phyloP scores from a whole-genome alignment of 768 basidiomycete species.

The Rhodosporidiobolus odoratus region DNA sequence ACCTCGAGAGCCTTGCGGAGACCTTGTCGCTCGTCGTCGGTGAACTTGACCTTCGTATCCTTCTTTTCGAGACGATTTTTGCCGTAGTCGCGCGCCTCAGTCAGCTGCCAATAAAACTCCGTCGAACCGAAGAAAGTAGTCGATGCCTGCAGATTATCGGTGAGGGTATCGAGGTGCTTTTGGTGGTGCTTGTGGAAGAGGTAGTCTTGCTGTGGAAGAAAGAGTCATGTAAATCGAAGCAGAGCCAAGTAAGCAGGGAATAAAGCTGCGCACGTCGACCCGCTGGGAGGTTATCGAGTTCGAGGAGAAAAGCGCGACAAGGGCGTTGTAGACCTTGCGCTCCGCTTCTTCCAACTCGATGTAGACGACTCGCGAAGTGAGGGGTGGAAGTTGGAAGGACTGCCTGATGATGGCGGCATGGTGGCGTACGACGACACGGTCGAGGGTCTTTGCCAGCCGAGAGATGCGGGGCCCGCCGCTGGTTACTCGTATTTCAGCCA shows the following conservation, averaged over 20 bases:
- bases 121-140: constrained; percentile 36
- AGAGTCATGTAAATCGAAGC: neutral
- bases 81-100: constrained; percentile 9
- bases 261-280: constrained; percentile 12
- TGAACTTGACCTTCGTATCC: constrained; percentile 8
- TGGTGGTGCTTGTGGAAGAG: constrained; percentile 33
- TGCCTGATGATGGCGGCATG: constrained; percentile 4
- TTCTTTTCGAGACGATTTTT: neutral
- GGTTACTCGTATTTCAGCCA: neutral
- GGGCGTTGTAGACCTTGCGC: constrained; percentile 39
- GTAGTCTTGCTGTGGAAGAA: constrained; percentile 31
- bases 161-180: constrained; percentile 25
- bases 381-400: constrained; percentile 23
- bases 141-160: constrained; percentile 30
- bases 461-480: neutral
- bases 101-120: constrained; percentile 1
- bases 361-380: constrained; percentile 12
- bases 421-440: constrained; percentile 32
- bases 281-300: constrained; percentile 38
- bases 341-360: constrained; percentile 35
- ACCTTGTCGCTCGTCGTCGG: constrained; percentile 6
- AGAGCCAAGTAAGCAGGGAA: neutral
- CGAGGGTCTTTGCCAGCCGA: constrained; percentile 22
- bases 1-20: constrained; percentile 15
- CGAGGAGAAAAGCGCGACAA: constrained; percentile 35